phyloP scores from a whole-genome alignment of 805 yeast genomes.

The Candida railenensis region DNA sequence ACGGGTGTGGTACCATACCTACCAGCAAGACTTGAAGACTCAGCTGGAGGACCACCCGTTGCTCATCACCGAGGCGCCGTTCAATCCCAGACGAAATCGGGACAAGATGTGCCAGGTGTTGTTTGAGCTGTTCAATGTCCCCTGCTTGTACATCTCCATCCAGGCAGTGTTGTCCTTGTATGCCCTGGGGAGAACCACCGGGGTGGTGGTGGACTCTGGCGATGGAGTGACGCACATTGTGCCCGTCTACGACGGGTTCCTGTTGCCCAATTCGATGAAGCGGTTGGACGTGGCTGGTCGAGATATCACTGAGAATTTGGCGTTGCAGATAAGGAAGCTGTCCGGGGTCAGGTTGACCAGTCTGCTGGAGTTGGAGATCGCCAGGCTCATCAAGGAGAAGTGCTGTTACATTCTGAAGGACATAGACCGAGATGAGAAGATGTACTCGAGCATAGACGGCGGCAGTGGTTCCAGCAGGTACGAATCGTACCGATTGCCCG shows the following conservation, averaged over 20 bases:
- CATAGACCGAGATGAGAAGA: conserved; percentile 54
- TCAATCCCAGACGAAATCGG: conserved; percentile 66
- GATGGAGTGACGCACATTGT: conserved; percentile 89
- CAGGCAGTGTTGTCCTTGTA: conserved; percentile 83
- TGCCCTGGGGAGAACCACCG: conserved; percentile 89
- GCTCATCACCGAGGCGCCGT: conserved; percentile 84
- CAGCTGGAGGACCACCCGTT: conserved; percentile 82
- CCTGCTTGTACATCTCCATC: conserved; percentile 69
- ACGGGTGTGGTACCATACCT: conserved; percentile 68
- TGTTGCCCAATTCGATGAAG: conserved; percentile 68
- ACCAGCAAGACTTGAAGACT: conserved; percentile 55
- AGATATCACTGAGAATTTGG: conserved; percentile 77
- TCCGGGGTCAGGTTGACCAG: conserved; percentile 63
- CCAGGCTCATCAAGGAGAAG: conserved; percentile 73
- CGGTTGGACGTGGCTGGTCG: conserved; percentile 84
- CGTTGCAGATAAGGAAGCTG: conserved; percentile 61
- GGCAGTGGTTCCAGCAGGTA: conserved; percentile 12
- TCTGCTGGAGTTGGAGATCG: conserved; percentile 81
- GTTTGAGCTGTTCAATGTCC: conserved; percentile 72
- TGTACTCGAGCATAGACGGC: conserved; percentile 26
- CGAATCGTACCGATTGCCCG: conserved; percentile 66
- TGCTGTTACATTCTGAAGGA: conserved; percentile 65
- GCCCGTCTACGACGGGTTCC: conserved; percentile 88
- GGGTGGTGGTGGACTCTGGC: conserved; percentile 86
- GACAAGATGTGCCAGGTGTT: conserved; percentile 60